phyloP scores from a whole-genome alignment of 441 rosid genomes.

The Pelargonium myrrhifolium region DNA sequence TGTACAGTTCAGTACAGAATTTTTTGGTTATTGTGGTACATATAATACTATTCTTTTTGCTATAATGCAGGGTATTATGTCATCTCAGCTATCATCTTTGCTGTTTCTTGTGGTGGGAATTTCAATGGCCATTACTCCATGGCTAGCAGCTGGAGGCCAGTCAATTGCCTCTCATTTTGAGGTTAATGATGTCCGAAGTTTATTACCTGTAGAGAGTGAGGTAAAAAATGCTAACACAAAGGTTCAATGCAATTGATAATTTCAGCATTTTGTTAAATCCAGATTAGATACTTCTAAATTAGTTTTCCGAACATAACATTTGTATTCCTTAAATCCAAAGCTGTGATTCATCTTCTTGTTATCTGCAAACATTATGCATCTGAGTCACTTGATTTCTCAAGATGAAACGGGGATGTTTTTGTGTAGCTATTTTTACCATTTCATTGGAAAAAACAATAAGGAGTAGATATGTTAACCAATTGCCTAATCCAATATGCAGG shows the following conservation, averaged over 20 bases:
- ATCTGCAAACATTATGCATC: background rate
- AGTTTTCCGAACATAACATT: slow-evolving; percentile 14
- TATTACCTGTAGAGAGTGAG: slow-evolving; percentile 94
- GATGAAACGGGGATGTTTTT: background rate
- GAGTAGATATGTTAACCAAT: background rate
- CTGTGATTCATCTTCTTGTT: background rate
- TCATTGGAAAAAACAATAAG: background rate
- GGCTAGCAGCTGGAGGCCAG: slow-evolving; percentile 99
- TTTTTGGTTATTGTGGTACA: slow-evolving; percentile 11
- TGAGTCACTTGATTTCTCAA: slow-evolving; percentile 7
- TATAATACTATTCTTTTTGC: slow-evolving; percentile 12
- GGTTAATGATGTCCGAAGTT: slow-evolving; percentile 89
- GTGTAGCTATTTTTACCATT: background rate
- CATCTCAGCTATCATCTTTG: slow-evolving; percentile 83
- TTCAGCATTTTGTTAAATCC: slow-evolving; percentile 9
- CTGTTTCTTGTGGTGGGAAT: slow-evolving; percentile 95
- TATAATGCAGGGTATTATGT: slow-evolving; percentile 82
- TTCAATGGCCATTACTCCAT: slow-evolving; percentile 97
- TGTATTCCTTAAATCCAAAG: background rate
- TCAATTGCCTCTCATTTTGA: slow-evolving; percentile 92
- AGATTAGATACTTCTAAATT: slow-evolving; percentile 13
- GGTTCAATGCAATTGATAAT: slow-evolving; percentile 6
- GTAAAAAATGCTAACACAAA: slow-evolving; percentile 31
- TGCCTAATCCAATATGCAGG: background rate
- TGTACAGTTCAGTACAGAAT: background rate